Conservation (phyloP, 768 basidiomycete genomes). For the Psilocybe tampanensis region DNA sequence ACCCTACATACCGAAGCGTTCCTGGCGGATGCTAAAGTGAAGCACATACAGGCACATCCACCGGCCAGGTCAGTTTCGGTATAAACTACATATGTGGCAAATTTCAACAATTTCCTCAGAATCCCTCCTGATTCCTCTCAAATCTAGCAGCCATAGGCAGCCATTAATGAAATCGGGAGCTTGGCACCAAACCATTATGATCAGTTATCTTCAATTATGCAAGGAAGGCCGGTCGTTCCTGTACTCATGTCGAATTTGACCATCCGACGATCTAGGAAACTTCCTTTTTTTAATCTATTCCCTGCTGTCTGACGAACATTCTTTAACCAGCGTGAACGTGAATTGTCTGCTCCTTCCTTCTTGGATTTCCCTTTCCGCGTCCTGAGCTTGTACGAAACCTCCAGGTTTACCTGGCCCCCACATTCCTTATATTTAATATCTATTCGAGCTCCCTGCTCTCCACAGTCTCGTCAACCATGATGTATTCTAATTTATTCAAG, state of each 20-base stretch:
- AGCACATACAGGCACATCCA: too few relatives aligned
- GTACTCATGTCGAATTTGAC: constrained; percentile 10
- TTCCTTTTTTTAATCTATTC: constrained; percentile 11
- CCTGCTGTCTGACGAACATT: background rate
- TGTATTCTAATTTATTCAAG: constrained; percentile 9
- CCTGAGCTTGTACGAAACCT: background rate
- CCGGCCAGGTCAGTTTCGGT: too few relatives aligned
- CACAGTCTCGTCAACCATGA: constrained; percentile 12
- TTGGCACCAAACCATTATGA: background rate
- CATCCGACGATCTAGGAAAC: constrained; percentile 3
- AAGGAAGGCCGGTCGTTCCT: background rate
- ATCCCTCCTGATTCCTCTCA: too few relatives aligned
- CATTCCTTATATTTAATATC: constrained; percentile 17
- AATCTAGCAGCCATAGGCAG: too few relatives aligned
- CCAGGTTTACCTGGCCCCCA: background rate
- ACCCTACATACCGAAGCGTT: too few relatives aligned
- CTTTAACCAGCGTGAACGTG: too few relatives aligned
- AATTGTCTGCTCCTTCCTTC: too few relatives aligned
- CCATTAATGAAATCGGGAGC: too few relatives aligned
- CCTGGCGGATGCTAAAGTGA: too few relatives aligned
- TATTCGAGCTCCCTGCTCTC: constrained; percentile 11
- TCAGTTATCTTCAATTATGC: background rate
- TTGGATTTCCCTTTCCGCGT: constrained; percentile 6
- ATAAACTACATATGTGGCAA: too few relatives aligned
- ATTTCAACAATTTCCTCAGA: too few relatives aligned